phyloP scores from a whole-genome alignment of 495 filamentous ascomycete genomes.

The Zalerion maritima region DNA sequence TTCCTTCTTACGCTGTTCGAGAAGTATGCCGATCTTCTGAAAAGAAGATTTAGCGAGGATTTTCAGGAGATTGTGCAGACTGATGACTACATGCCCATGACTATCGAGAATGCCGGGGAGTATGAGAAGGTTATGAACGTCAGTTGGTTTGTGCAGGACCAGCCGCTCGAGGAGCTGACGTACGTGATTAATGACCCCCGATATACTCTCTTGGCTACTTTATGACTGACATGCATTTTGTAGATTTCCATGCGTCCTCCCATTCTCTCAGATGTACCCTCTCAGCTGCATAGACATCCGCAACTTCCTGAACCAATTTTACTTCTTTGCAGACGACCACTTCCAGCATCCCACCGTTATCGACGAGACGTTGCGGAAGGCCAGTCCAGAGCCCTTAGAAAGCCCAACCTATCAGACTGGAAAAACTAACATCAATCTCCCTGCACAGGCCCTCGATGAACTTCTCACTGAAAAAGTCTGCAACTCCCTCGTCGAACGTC shows the following conservation, averaged over 20 bases:
- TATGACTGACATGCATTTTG: constrained; percentile 8
- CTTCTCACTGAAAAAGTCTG: constrained; percentile 84
- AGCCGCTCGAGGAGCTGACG: constrained; percentile 56
- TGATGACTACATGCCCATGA: constrained; percentile 99
- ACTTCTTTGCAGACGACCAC: constrained; percentile 87
- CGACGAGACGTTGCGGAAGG: constrained; percentile 72
- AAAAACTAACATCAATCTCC: constrained; percentile 20
- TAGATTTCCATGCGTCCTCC: constrained; percentile 81
- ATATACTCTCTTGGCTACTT: background rate
- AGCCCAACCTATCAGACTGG: background rate
- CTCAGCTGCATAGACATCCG: constrained; percentile 95
- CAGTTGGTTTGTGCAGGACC: constrained; percentile 82
- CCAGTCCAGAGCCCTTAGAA: constrained; percentile 17
- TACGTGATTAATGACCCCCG: constrained; percentile 32
- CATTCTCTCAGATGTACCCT: constrained; percentile 98
- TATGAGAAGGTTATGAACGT: constrained; percentile 91
- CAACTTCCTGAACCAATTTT: constrained; percentile 92
- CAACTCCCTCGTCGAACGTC: constrained; percentile 70
- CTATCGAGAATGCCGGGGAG: constrained; percentile 73
- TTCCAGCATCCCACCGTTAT: constrained; percentile 77
- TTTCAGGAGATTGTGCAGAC: constrained; percentile 94
- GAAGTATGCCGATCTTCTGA: constrained; percentile 86
- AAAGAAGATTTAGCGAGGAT: constrained; percentile 77
- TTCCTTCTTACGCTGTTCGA: constrained; percentile 78
- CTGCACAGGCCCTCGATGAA: constrained; percentile 58